Percentiles rank a stretch among this genome's conserved stretches.
phyloP scores from a whole-genome alignment of 257 asterid species.

The Sherardia arvensis region DNA sequence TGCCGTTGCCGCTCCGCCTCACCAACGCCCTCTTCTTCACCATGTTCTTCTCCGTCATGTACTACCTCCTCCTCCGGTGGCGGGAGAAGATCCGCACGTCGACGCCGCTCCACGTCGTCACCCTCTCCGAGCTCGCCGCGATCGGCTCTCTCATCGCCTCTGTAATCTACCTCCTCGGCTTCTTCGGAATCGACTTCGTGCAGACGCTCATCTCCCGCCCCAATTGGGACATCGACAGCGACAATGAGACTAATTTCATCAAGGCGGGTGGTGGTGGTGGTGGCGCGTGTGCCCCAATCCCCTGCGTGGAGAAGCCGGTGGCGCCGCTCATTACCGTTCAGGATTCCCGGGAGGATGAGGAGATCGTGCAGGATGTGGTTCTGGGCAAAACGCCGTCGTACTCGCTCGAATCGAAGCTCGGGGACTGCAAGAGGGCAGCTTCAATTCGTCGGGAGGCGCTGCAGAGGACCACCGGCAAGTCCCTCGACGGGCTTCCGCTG shows the following conservation, averaged over 20 bases:
- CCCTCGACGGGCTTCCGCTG: conserved; percentile 42
- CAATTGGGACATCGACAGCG: conserved; percentile 37
- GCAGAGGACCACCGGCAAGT: conserved; percentile 44
- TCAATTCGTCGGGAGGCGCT: conserved; percentile 38
- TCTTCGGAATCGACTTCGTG: conserved; percentile 43
- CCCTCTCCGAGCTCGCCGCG: conserved; percentile 40
- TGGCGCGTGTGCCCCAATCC: conserved; percentile 17
- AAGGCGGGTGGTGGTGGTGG: conserved; percentile 21
- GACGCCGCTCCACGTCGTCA: conserved; percentile 36
- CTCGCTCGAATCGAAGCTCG: conserved; percentile 42
- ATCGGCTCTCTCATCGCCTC: conserved; percentile 29
- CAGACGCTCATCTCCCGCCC: conserved; percentile 34
- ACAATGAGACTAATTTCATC: conserved; percentile 8
- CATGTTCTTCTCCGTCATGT: conserved; percentile 37
- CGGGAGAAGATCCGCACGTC: conserved; percentile 44
- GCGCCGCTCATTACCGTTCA: conserved; percentile 12
- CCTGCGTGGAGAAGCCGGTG: conserved; percentile 4
- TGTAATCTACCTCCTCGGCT: conserved; percentile 32
- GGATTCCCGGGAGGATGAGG: conserved; percentile 32
- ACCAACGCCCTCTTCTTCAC: conserved; percentile 38
- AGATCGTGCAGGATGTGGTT: conserved; percentile 26
- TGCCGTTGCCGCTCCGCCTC: conserved; percentile 29
- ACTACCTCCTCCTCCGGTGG: conserved; percentile 39
- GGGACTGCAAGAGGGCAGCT: conserved; percentile 42
- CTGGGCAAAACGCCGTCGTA: conserved; percentile 38